Evolutionary conservation across 2,329 filamentous ascomycete genomes (phyloP).

Genomic region (Curvularia spicifera): DNA sequence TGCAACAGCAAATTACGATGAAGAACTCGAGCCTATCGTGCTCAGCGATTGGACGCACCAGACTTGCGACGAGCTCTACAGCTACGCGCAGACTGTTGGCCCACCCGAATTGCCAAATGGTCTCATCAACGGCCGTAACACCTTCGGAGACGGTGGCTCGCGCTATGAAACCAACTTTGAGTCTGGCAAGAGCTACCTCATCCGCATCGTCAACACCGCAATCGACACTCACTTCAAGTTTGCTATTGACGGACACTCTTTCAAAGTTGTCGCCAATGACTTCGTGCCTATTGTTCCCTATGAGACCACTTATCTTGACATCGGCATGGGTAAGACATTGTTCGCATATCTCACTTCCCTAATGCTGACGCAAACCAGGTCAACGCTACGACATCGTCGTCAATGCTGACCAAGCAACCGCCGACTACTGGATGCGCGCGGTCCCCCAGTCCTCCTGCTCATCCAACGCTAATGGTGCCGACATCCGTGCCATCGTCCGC

Average conservation of each 20-base stretch:
- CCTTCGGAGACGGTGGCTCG: not conserved
- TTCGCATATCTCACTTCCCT: no score
- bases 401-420: constrained; percentile 39
- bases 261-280: constrained; percentile 47
- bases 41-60: not conserved
- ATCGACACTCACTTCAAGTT: constrained; percentile 13
- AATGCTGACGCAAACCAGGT: no score
- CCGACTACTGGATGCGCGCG: constrained; percentile 48
- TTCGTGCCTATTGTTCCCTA: constrained; percentile 47
- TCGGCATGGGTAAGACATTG: constrained; percentile 49
- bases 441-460: constrained; percentile 52
- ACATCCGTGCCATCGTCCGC: constrained; percentile 51
- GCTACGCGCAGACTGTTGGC: not conserved
- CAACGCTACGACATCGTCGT: constrained; percentile 25
- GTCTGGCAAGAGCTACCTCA: constrained; percentile 58
- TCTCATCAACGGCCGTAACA: not conserved
- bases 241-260: constrained; percentile 40
- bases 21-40: constrained; percentile 39
- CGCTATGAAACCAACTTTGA: constrained; percentile 20
- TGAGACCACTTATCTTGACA: constrained; percentile 47
- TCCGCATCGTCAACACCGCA: constrained; percentile 61
- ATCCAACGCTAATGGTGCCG: constrained; percentile 39
- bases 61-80: not conserved
- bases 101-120: constrained; percentile 21
- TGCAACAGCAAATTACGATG: constrained; percentile 32